Evolutionary conservation across 257 asterid genomes (phyloP), one percentile per base, ranked within the genome.

Genomic region (Solanum pinnatisectum): DNA sequence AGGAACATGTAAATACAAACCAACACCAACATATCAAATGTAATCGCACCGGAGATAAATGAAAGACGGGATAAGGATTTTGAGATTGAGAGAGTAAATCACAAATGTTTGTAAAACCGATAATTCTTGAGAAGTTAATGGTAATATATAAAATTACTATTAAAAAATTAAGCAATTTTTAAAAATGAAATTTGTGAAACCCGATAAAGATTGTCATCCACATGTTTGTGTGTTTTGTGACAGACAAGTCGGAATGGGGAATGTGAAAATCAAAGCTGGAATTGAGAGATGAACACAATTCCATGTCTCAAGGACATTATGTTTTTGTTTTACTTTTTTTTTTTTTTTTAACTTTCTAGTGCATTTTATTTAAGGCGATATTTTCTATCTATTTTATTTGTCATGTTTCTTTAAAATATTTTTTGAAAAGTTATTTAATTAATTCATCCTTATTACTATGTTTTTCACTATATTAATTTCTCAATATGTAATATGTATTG

Each of bases 251-350:
- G 22, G 65, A 72, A 84, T 86, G 85, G 89, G 84, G 44, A 83
- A 88, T 89, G 93, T 87, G 90, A 87, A 92, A 91, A 90, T 88
- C 91, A 89, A 94, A 92, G 95, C 92, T 93, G 94, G 94, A 95
- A 90, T 90, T 72, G 97, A 94, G 90, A 90, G 89, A 86, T 83
- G 95, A 87, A 92, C 85, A 46, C 86, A 92, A 87, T 93, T 93
- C 96, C 96, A 88, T 91, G 95, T 94, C 96, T 93, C 93, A 88
- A 88, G 98, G 98, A 91, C 94, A 90, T 91, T 92, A 88, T 86
- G 32, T 30, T 81, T 10, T 46, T 8, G 8, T 44, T 46, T 81
- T 92, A 88, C 85, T 44, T 82, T 16, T 6, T 30, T 1, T 16
- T 79, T 30, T 78, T 52, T 44, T 44, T 44, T 44, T 4, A 0